phyloP scores from a whole-genome alignment of 2,329 filamentous ascomycete genomes.

The Aspergillus candidus region DNA sequence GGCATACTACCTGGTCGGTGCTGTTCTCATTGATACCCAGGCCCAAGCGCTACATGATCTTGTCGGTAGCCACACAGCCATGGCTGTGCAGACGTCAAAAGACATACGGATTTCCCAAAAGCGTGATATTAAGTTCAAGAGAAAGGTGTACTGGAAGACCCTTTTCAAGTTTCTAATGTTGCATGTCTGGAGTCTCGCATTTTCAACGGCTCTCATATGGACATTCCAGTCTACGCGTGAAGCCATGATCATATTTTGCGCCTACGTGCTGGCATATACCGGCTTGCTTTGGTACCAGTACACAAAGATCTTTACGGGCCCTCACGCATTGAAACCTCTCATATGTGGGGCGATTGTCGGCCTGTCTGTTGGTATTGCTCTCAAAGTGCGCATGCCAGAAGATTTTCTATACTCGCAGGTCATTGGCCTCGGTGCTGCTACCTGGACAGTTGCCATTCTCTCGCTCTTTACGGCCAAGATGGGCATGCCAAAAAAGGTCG shows the following conservation, averaged over 20 bases:
- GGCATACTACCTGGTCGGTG: constrained; percentile 53
- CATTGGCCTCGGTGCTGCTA: constrained; percentile 44
- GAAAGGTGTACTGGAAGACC: constrained; percentile 47
- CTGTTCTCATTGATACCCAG: constrained; percentile 52
- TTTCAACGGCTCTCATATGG: constrained; percentile 49
- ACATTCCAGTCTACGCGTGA: constrained; percentile 40
- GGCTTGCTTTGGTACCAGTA: constrained; percentile 51
- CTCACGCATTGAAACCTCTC: constrained; percentile 45
- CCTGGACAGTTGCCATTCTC: constrained; percentile 49
- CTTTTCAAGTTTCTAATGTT: constrained; percentile 46
- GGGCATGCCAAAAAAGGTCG: constrained; percentile 39
- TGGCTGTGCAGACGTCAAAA: constrained; percentile 37
- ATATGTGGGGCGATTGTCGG: constrained; percentile 43
- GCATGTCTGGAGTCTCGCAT: constrained; percentile 48
- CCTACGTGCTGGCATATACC: constrained; percentile 46
- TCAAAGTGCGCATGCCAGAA: constrained; percentile 34
- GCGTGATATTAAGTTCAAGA: constrained; percentile 41
- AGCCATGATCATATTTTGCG: constrained; percentile 46
- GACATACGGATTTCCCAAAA: constrained; percentile 42
- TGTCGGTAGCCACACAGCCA: constrained; percentile 38
- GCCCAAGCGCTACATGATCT: constrained; percentile 46
- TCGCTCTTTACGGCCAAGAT: constrained; percentile 46
- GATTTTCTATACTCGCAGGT: constrained; percentile 43
- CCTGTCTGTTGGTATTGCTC: constrained; percentile 41
- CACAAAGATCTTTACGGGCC: constrained; percentile 48